Evolutionary conservation across 768 basidiomycete species (phyloP).

Genomic region (Clavaria fumosa): DNA sequence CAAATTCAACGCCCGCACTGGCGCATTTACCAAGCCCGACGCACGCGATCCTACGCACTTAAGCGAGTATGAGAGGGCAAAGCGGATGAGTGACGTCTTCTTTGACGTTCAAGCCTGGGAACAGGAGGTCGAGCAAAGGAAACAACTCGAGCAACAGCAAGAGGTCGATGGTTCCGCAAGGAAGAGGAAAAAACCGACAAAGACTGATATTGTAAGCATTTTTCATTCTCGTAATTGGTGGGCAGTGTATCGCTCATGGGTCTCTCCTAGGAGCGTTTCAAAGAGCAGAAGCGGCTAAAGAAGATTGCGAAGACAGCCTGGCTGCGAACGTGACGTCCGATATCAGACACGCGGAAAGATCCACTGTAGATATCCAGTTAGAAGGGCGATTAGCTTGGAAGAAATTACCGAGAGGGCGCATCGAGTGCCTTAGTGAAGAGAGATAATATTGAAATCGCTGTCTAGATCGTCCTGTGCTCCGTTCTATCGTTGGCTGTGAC

Average conservation of each 20-base stretch:
- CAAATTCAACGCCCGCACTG: conserved; percentile 72
- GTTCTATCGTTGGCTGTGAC: too few species aligned
- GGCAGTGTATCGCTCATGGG: conserved; percentile 3
- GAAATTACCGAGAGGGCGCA: too few species aligned
- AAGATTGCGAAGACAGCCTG: conserved; percentile 84
- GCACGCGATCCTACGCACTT: conserved; percentile 61
- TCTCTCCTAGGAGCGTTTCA: conserved; percentile 53
- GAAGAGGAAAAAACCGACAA: conserved; percentile 65
- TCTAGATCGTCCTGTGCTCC: too few species aligned
- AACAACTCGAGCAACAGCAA: conserved; percentile 27
- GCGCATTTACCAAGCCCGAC: conserved; percentile 51
- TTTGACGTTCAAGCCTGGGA: conserved; percentile 80
- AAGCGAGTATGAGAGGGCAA: conserved; percentile 67
- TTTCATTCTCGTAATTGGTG: conserved; percentile 2
- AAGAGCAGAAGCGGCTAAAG: conserved; percentile 67
- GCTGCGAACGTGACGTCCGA: conserved; percentile 39
- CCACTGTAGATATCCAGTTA: too few species aligned
- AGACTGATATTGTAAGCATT: conserved; percentile 65
- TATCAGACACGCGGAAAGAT: too few species aligned
- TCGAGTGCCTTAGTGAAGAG: too few species aligned
- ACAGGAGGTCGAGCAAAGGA: conserved; percentile 38
- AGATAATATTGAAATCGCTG: too few species aligned
- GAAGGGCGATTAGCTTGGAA: too few species aligned
- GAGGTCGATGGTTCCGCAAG: conserved; percentile 38
- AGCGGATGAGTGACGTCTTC: conserved; percentile 79